Evolutionary conservation across 139 green algal species (phyloP).

Genomic region (Auxenochlorella pyrenoidosa): DNA sequence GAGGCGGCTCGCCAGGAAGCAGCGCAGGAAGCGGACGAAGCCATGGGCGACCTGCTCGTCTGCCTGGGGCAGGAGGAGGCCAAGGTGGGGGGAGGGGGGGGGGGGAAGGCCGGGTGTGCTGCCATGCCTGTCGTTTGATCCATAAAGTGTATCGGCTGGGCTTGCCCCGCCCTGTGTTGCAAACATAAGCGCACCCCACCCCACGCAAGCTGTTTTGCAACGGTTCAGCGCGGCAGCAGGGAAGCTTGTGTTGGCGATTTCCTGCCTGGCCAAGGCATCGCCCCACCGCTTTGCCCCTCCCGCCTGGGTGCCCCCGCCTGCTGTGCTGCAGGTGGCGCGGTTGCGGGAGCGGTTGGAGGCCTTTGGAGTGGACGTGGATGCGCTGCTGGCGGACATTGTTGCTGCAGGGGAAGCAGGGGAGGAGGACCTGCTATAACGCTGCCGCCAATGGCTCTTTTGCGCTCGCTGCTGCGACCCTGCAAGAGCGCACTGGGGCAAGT

Average conservation of each 20-base stretch:
- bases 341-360: constrained; percentile 59
- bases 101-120: not conserved
- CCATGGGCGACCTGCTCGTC: constrained; percentile 87
- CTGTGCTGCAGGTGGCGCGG: constrained; percentile 2
- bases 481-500: no score
- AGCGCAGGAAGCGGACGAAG: constrained; percentile 62
- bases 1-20: constrained; percentile 43
- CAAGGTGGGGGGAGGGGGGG: constrained; percentile 19
- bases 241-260: not conserved
- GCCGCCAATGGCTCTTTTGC: no score
- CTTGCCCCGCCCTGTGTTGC: not conserved
- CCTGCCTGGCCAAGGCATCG: not conserved
- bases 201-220: not conserved
- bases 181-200: not conserved
- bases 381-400: constrained; percentile 54
- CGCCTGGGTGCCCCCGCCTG: not conserved
- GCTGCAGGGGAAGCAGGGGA: constrained; percentile 41
- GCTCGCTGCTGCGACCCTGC: no score
- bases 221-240: not conserved
- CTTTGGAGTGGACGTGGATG: constrained; percentile 75
- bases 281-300: no score
- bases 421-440: not conserved
- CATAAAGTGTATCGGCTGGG: not conserved
- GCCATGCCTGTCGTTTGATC: not conserved
- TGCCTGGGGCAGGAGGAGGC: constrained; percentile 85